These are phyloP conservation scores for Clohesyomyces aquaticus DNA, from an alignment of 495 filamentous ascomycete genomes.

Conservation along the genomic window DNA sequence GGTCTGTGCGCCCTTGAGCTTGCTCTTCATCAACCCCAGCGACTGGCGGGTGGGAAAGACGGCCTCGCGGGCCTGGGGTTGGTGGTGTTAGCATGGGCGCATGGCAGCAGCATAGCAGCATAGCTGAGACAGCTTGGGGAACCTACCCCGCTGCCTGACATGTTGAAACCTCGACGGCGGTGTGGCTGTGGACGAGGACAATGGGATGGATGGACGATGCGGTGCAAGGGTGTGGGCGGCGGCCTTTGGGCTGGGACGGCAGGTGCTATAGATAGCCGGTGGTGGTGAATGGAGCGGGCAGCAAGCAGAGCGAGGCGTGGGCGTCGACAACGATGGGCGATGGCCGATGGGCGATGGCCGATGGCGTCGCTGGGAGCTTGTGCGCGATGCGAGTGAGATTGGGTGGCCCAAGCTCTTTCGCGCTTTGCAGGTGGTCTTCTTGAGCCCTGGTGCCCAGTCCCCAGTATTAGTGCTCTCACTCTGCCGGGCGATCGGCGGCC, in stretches of 20 bases:
- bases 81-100: slow-evolving; percentile 22
- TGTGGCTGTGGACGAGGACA: background rate
- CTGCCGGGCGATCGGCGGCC: slow-evolving; percentile 1
- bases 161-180: slow-evolving; percentile 40
- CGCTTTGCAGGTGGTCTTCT: background rate
- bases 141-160: slow-evolving; percentile 66
- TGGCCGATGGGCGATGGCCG: too few species aligned
- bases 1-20: slow-evolving; percentile 85
- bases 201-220: background rate
- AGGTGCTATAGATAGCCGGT: slow-evolving; percentile 8
- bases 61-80: slow-evolving; percentile 74
- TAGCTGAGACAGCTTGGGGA: slow-evolving; percentile 39
- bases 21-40: slow-evolving; percentile 94
- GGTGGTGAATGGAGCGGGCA: background rate
- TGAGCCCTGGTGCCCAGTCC: background rate
- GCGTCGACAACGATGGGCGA: background rate
- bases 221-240: background rate
- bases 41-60: slow-evolving; percentile 99
- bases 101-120: slow-evolving; percentile 10
- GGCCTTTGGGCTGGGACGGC: background rate
- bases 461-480: too few species aligned
- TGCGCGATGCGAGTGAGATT: too few species aligned
- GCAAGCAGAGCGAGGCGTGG: slow-evolving; percentile 2
- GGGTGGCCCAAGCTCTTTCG: background rate
- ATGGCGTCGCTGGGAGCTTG: too few species aligned